These are phyloP conservation scores for Paraleonurus japonicus DNA, from an alignment of 257 asterid genomes.

Conservation along the genomic window DNA sequence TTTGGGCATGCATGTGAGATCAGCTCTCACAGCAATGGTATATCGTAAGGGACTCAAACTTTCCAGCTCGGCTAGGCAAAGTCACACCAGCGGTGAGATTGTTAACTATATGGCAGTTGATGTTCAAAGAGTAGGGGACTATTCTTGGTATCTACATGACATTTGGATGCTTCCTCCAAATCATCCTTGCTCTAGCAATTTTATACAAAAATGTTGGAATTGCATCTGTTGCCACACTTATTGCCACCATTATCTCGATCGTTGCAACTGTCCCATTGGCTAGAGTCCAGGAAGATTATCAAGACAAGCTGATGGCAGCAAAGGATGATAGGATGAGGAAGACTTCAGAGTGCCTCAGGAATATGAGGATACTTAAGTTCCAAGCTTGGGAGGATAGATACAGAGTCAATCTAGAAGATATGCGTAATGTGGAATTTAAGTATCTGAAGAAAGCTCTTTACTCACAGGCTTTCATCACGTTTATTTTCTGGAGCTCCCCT, in stretches of 20 bases:
- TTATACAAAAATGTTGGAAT: constrained; percentile 51
- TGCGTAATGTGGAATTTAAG: constrained; percentile 42
- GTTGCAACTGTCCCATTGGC: constrained; percentile 53
- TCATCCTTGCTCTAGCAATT: constrained; percentile 48
- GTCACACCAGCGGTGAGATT: constrained; percentile 52
- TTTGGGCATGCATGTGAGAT: constrained; percentile 89
- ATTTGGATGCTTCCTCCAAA: constrained; percentile 56
- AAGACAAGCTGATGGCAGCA: constrained; percentile 47
- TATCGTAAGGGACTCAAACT: constrained; percentile 59
- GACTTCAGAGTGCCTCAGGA: constrained; percentile 50
- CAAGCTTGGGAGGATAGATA: constrained; percentile 63
- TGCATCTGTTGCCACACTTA: constrained; percentile 46
- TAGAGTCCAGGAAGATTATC: constrained; percentile 47
- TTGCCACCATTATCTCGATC: constrained; percentile 50
- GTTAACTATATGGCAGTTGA: constrained; percentile 59
- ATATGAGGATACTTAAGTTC: constrained; percentile 53
- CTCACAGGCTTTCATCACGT: constrained; percentile 51
- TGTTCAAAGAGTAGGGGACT: constrained; percentile 54
- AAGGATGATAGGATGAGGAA: constrained; percentile 54
- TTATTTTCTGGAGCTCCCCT: constrained; percentile 57
- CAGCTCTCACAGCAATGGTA: constrained; percentile 94
- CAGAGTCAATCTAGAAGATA: constrained; percentile 42
- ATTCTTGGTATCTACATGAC: constrained; percentile 54
- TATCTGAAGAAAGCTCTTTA: constrained; percentile 49
- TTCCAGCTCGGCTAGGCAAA: constrained; percentile 50